These are phyloP conservation scores for Exobasidium cylindrosporum DNA, from an alignment of 1,284 basidiomycete genomes.

Conservation along the genomic window DNA sequence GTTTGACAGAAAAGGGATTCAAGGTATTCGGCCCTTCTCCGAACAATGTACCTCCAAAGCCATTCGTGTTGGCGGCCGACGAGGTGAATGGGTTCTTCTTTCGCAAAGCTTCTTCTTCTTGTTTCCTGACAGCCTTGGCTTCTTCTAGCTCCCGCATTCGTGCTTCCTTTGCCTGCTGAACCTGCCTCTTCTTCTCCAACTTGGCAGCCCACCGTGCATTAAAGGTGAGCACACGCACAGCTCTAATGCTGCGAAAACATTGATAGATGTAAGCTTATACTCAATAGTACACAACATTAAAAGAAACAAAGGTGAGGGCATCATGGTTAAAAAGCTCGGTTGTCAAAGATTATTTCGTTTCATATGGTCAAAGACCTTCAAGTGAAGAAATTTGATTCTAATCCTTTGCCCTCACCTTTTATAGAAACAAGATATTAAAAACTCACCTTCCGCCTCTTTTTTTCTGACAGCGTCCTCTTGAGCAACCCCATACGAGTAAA, in stretches of 20 bases:
- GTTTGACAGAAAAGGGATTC: conserved; percentile 27
- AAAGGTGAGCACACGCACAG: conserved; percentile 45
- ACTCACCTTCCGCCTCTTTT: conserved; percentile 42
- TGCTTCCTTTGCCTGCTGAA: conserved; percentile 15
- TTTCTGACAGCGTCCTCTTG: conserved; percentile 42
- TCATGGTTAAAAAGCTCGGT: conserved; percentile 55
- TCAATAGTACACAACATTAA: neutral
- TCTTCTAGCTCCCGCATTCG: conserved; percentile 22
- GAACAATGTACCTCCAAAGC: conserved; percentile 31
- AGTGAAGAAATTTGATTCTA: conserved; percentile 56
- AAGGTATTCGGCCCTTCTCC: conserved; percentile 15
- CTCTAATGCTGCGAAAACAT: conserved; percentile 37
- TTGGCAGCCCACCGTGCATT: conserved; percentile 54
- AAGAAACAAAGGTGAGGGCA: conserved; percentile 25
- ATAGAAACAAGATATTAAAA: neutral
- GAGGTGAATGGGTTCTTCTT: conserved; percentile 37
- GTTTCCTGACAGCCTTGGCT: conserved; percentile 25
- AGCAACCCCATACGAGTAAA: conserved; percentile 52
- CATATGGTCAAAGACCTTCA: conserved; percentile 40
- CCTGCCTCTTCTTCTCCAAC: conserved; percentile 41
- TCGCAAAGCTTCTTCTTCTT: conserved; percentile 29
- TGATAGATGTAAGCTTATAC: neutral
- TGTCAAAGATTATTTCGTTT: conserved; percentile 53
- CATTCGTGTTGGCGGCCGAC: conserved; percentile 9
- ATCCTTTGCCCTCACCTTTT: conserved; percentile 37